phyloP scores from a whole-genome alignment of 1,284 basidiomycete species.

The Trichosporon faecale region DNA sequence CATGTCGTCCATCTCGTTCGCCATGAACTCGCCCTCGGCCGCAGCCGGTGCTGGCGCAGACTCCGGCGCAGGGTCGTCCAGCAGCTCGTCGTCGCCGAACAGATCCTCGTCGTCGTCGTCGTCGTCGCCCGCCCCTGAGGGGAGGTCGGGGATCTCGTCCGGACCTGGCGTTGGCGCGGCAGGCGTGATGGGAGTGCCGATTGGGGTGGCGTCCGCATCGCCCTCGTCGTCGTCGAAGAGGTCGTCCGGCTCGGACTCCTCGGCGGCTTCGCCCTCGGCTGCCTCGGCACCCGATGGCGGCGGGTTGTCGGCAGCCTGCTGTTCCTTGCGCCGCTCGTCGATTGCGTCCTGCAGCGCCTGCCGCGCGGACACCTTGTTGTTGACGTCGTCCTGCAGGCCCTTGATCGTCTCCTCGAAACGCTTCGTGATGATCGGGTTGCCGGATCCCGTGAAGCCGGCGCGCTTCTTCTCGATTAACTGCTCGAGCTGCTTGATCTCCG shows the following conservation, averaged over 20 bases:
- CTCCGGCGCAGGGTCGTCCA: conserved; percentile 30
- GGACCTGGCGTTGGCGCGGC: conserved; percentile 26
- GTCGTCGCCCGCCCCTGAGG: conserved; percentile 12
- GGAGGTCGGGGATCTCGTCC: conserved; percentile 15
- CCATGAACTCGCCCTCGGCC: conserved; percentile 21
- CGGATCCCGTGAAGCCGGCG: conserved; percentile 73
- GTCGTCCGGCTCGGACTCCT: conserved; percentile 32
- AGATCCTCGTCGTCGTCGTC: conserved; percentile 39
- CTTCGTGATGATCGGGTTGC: conserved; percentile 85
- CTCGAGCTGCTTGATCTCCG: conserved; percentile 86
- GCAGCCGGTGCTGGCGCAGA: conserved; percentile 23
- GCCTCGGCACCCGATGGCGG: conserved; percentile 17
- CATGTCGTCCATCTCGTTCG: conserved; percentile 36
- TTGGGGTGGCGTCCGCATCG: conserved; percentile 33
- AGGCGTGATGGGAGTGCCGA: conserved; percentile 24
- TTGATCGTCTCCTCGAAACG: conserved; percentile 89
- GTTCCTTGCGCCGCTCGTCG: conserved; percentile 23
- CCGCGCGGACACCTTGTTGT: conserved; percentile 69
- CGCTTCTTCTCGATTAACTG: conserved; percentile 79
- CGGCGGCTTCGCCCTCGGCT: conserved; percentile 24
- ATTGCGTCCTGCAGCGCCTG: conserved; percentile 54
- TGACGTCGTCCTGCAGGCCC: conserved; percentile 79
- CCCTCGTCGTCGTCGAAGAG: conserved; percentile 28
- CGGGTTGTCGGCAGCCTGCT: conserved; percentile 18
- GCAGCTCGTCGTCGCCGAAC: conserved; percentile 32